A percentile compares a stretch with the other conserved stretches of the same genome.
These are phyloP conservation scores for Cyberlindnera americana DNA, from an alignment of 805 yeast genomes.

Conservation along the genomic window DNA sequence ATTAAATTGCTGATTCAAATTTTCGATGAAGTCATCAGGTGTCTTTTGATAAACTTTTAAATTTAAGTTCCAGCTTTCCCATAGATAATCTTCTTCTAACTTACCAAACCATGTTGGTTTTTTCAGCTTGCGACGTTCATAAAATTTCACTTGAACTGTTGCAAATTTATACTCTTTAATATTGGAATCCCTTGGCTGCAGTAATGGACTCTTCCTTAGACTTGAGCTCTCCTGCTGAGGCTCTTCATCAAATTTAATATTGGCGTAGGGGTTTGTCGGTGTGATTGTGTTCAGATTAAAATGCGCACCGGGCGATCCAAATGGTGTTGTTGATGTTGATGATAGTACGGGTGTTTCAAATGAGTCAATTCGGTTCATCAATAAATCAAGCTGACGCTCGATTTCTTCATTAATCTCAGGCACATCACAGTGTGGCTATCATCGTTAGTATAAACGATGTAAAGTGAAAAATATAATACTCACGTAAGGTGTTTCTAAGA, in stretches of 20 bases:
- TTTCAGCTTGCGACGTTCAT: constrained; percentile 38
- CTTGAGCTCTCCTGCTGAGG: constrained; percentile 11
- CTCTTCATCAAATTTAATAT: constrained; percentile 16
- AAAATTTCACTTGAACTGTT: constrained; percentile 37
- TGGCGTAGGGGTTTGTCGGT: constrained; percentile 18
- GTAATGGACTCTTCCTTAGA: constrained; percentile 16
- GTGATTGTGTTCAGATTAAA: constrained; percentile 11
- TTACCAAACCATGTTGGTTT: constrained; percentile 54
- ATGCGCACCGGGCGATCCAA: constrained; percentile 23
- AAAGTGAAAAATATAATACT: not conserved
- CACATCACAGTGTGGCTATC: constrained; percentile 28
- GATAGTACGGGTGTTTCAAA: constrained; percentile 21
- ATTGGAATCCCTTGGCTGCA: constrained; percentile 14
- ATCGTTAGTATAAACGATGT: not conserved
- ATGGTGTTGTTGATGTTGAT: constrained; percentile 19
- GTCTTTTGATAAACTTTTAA: constrained; percentile 44
- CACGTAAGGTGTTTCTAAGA: constrained; percentile 53
- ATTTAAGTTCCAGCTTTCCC: constrained; percentile 71
- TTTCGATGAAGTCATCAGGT: constrained; percentile 11
- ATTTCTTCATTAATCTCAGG: constrained; percentile 46
- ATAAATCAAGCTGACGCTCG: constrained; percentile 32
- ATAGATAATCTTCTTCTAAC: constrained; percentile 43
- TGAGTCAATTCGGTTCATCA: constrained; percentile 28
- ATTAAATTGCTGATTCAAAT: constrained; percentile 10
- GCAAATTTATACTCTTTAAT: constrained; percentile 27